Percentiles rank a stretch among this genome's conserved stretches.
phyloP scores from a whole-genome alignment of 345 rosid genomes.

The Gossypium herbaceum region DNA sequence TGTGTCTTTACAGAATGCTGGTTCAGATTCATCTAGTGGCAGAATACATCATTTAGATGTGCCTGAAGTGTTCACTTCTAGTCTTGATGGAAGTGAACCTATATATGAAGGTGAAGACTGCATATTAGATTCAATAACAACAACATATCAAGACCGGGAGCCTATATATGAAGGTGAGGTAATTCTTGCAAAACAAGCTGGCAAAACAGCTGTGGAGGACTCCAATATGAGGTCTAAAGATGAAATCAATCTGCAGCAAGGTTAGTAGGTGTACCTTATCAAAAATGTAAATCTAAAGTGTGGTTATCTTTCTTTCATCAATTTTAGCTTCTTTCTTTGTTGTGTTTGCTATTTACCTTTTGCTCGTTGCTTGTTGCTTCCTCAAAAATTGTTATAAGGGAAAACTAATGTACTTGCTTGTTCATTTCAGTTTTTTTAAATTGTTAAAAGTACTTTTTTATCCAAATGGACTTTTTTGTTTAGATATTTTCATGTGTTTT shows the following conservation, averaged over 20 bases:
- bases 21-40: conserved; percentile 47
- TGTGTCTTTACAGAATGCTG: conserved; percentile 33
- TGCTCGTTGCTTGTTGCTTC: neutral
- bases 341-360: conserved; percentile 1
- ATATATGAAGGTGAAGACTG: conserved; percentile 97
- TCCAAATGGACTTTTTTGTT: neutral
- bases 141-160: conserved; percentile 55
- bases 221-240: conserved; percentile 35
- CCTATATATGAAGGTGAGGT: conserved; percentile 98
- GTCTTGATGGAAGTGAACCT: conserved; percentile 77
- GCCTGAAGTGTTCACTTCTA: conserved; percentile 45
- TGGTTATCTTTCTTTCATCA: neutral
- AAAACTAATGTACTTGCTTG: neutral
- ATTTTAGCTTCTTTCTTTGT: conserved; percentile 5
- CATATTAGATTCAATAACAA: conserved; percentile 58
- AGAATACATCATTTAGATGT: conserved; percentile 46
- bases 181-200: conserved; percentile 75
- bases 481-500: conserved; percentile 9
- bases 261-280: conserved; percentile 30
- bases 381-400: neutral
- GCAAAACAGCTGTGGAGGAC: conserved; percentile 41
- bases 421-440: neutral
- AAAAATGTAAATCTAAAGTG: neutral
- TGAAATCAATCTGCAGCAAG: conserved; percentile 71
- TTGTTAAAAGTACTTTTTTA: neutral